phyloP scores from a whole-genome alignment of 1,284 basidiomycete species.

The Taiwanofungus camphoratus region DNA sequence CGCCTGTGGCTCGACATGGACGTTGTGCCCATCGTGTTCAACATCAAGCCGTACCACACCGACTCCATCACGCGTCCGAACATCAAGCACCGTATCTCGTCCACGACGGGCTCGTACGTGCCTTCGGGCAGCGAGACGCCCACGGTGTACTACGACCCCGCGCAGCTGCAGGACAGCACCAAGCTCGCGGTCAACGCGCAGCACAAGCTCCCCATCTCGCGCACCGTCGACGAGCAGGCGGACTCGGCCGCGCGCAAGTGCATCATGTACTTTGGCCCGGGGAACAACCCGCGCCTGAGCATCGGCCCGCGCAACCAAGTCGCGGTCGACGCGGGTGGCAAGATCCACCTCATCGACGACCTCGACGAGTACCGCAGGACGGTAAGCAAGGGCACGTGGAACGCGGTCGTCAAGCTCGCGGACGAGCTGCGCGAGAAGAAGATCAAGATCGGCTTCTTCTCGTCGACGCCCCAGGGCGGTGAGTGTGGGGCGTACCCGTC shows the following conservation, averaged over 20 bases:
- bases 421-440: conserved; percentile 79
- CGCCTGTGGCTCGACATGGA: conserved; percentile 72
- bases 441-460: conserved; percentile 84
- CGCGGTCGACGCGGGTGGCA: conserved; percentile 71
- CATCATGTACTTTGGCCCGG: conserved; percentile 75
- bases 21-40: conserved; percentile 76
- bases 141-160: conserved; percentile 53
- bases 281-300: conserved; percentile 72
- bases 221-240: conserved; percentile 76
- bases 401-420: conserved; percentile 69
- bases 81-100: conserved; percentile 73
- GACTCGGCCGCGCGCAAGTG: conserved; percentile 79
- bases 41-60: conserved; percentile 76
- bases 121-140: conserved; percentile 71
- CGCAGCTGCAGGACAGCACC: conserved; percentile 37
- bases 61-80: conserved; percentile 70
- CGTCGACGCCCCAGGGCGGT: conserved; percentile 87
- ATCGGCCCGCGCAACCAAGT: conserved; percentile 79
- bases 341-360: conserved; percentile 76
- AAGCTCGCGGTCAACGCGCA: conserved; percentile 40
- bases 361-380: conserved; percentile 64
- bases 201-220: conserved; percentile 61
- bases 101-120: conserved; percentile 67
- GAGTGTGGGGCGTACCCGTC: conserved; percentile 21
- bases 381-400: conserved; percentile 69